Evolutionary conservation across 164 flowering plant species (phyloP).

Genomic region (Stephania yunnanensis): DNA sequence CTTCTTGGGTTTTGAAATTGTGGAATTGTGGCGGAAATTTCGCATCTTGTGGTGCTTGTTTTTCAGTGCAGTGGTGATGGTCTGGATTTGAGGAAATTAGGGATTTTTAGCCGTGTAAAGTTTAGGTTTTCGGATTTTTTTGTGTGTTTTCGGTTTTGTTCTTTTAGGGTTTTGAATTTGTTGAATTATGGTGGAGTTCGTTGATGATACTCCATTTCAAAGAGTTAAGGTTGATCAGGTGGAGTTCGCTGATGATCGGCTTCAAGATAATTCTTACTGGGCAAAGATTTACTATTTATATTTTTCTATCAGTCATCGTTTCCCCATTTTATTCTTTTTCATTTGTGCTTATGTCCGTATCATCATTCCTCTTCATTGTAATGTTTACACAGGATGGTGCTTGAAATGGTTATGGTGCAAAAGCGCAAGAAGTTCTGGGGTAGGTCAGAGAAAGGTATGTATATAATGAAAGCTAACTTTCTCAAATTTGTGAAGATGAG

Average conservation of each 20-base stretch:
- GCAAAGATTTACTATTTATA: conserved; percentile 57
- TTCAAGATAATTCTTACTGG: conserved; percentile 95
- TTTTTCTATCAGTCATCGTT: not conserved
- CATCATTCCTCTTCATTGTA: not conserved
- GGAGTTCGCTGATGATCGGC: conserved; percentile 63
- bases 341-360: not conserved
- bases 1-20: not conserved
- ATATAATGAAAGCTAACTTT: not conserved
- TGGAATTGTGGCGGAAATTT: not conserved
- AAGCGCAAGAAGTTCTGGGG: conserved; percentile 90
- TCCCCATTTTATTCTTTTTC: conserved; percentile 2
- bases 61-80: not conserved
- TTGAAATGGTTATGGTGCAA: conserved; percentile 91
- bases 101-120: not conserved
- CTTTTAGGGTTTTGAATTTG: not conserved
- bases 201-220: conserved; percentile 68
- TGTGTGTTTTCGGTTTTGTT: not conserved
- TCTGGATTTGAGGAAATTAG: not conserved
- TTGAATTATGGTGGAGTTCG: not conserved
- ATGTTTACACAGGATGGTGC: conserved; percentile 68
- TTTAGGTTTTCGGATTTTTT: not conserved
- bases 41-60: not conserved
- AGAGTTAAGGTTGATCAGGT: conserved; percentile 80
- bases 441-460: conserved; percentile 91
- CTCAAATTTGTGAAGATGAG: not conserved